These are phyloP conservation scores for Aureobasidium leucospermi DNA, from an alignment of 2,329 filamentous ascomycete genomes.

Conservation along the genomic window DNA sequence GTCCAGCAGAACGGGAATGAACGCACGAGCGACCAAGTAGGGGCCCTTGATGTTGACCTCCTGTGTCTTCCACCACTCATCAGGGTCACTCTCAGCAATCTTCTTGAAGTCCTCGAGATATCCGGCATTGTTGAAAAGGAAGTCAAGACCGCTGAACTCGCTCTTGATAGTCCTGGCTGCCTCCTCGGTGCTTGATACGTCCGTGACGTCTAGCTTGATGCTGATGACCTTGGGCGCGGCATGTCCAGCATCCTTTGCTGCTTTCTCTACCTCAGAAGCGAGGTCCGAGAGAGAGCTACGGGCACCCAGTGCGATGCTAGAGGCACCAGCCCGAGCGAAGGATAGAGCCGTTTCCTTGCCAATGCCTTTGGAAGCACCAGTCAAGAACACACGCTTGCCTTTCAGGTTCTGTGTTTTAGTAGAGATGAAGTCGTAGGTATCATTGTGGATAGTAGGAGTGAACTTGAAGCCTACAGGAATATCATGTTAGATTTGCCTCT, in stretches of 20 bases:
- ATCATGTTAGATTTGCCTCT: background rate
- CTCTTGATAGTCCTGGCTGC: slow-evolving; percentile 29
- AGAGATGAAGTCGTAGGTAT: slow-evolving; percentile 48
- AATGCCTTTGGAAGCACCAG: slow-evolving; percentile 31
- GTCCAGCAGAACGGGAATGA: slow-evolving; percentile 40
- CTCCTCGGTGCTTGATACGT: slow-evolving; percentile 29
- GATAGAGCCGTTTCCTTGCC: slow-evolving; percentile 48
- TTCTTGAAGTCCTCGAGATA: slow-evolving; percentile 25
- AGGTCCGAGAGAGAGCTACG: slow-evolving; percentile 41
- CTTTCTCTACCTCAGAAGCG: slow-evolving; percentile 28
- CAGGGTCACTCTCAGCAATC: slow-evolving; percentile 23
- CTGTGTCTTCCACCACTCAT: slow-evolving; percentile 42
- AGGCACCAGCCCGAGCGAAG: slow-evolving; percentile 48
- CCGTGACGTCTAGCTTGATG: slow-evolving; percentile 39
- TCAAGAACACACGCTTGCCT: slow-evolving; percentile 44
- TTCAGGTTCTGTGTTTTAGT: slow-evolving; percentile 32
- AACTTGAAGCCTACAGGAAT: slow-evolving; percentile 16
- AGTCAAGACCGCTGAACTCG: slow-evolving; percentile 33
- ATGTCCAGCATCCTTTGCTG: slow-evolving; percentile 30
- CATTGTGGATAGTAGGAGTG: slow-evolving; percentile 24
- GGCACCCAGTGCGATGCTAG: slow-evolving; percentile 47
- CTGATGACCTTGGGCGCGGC: slow-evolving; percentile 35
- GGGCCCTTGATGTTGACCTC: slow-evolving; percentile 46
- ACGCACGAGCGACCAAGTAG: slow-evolving; percentile 30
- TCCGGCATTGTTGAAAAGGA: slow-evolving; percentile 45